Evolutionary conservation across 192 early-diverging fungal species (phyloP).

Genomic region (Entomortierella chlamydospora): DNA sequence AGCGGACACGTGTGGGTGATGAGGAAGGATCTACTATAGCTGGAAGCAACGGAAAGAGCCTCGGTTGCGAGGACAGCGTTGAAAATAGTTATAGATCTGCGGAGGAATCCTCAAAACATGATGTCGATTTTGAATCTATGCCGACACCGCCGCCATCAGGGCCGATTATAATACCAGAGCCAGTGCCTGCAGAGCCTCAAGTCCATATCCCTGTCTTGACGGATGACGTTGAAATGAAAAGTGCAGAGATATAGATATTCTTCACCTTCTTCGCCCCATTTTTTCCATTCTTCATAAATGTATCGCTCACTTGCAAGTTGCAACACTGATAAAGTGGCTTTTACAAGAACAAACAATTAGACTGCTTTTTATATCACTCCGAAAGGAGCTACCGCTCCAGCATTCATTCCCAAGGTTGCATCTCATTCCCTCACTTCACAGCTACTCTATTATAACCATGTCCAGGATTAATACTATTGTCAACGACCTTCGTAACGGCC

Average conservation of each 20-base stretch:
- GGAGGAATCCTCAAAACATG: not conserved
- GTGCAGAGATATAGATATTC: not conserved
- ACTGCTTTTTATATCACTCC: not conserved
- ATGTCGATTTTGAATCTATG: not conserved
- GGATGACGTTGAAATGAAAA: slow-evolving; percentile 7
- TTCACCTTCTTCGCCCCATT: no score
- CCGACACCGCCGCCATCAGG: not conserved
- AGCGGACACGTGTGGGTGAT: slow-evolving; percentile 21
- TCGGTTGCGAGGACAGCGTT: slow-evolving; percentile 4
- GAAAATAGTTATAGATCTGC: no score
- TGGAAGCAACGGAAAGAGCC: slow-evolving; percentile 1
- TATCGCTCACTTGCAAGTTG: no score
- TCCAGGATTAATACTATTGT: slow-evolving; percentile 39
- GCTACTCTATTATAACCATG: not conserved
- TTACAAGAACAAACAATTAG: not conserved
- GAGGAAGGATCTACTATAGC: slow-evolving; percentile 15
- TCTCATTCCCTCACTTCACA: not conserved
- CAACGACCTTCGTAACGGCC: slow-evolving; percentile 57
- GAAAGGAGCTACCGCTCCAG: no score
- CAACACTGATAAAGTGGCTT: slow-evolving; percentile 9
- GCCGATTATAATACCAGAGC: not conserved
- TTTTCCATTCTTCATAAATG: no score
- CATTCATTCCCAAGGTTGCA: no score
- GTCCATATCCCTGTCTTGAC: no score
- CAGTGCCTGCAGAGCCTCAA: not conserved